These are phyloP conservation scores for Flaveria floridana DNA, from an alignment of 140 eudicot species.

Conservation along the genomic window DNA sequence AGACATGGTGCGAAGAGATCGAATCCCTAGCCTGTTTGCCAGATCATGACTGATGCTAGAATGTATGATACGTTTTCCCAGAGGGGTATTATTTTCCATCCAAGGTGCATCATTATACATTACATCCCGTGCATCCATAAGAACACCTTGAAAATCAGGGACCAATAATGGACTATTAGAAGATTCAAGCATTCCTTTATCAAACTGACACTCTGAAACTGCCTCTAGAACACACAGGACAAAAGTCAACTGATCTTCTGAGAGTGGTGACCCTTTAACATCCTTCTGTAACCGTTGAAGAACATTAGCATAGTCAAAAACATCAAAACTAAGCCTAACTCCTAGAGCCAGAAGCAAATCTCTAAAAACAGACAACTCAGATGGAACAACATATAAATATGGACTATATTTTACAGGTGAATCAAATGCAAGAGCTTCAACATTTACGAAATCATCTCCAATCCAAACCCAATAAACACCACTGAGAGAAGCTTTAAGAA, in stretches of 20 bases:
- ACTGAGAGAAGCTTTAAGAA: slow-evolving; percentile 56
- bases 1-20: slow-evolving; percentile 80
- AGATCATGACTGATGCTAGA: slow-evolving; percentile 73
- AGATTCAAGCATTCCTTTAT: slow-evolving; percentile 52
- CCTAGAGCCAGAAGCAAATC: slow-evolving; percentile 87
- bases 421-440: slow-evolving; percentile 85
- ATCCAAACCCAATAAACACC: slow-evolving; percentile 91
- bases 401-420: slow-evolving; percentile 96
- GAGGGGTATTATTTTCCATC: slow-evolving; percentile 67
- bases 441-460: slow-evolving; percentile 88
- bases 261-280: slow-evolving; percentile 60
- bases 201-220: slow-evolving; percentile 62
- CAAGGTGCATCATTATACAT: slow-evolving; percentile 97
- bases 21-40: slow-evolving; percentile 80
- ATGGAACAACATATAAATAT: slow-evolving; percentile 89
- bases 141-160: slow-evolving; percentile 85
- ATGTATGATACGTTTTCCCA: slow-evolving; percentile 71
- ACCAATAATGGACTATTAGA: slow-evolving; percentile 49
- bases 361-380: slow-evolving; percentile 70
- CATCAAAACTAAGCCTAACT: slow-evolving; percentile 69
- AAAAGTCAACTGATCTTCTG: slow-evolving; percentile 81
- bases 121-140: slow-evolving; percentile 59
- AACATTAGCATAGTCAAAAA: slow-evolving; percentile 65
- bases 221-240: slow-evolving; percentile 86
- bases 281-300: slow-evolving; percentile 65